Base-by-base conservation (phyloP, 108 stramenopile genomes). In the Phaeodactylum tricornutum region DNA sequence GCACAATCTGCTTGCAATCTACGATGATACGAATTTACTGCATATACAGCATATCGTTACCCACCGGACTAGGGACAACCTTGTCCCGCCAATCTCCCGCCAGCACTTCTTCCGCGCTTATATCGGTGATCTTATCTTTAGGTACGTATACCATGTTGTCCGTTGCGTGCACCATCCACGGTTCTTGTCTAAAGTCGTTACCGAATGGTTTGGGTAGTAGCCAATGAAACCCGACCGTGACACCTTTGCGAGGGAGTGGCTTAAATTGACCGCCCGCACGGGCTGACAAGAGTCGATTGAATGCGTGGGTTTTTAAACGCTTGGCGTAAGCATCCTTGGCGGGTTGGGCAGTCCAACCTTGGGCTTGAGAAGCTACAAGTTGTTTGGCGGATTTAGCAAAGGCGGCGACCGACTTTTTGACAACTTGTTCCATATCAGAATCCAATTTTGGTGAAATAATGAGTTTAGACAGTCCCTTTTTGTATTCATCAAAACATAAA, bases 181-280 rank as follows among this genome's bases (percentile, higher is more conserved):
- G 84, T 52, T 84, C 88, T 69, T 81, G 84, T 50, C 84, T 62
- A 57, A 64, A 85, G 55, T 86, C 84, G 57, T 87, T 76, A 33
- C 91, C 88, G 64, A 95, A 92, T 29, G 89, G 94, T 53, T 93
- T 82, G 31, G 91, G 94, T 30, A 95, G 49, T 45, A 95, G 65
- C 88, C 88, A 93, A 53, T 95, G 94, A 52, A 93, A 60, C 11
- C 87, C 88, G 34, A 95, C 59, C 15, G 87, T 84, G 9, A 95
- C 69, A 23, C 86, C 91, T 68, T 91, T 93, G 20, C 89, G 79
- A 20, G 91, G 91, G 3, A 75, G 30, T 16, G 86, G 86, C 36
- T 49, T 47, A 66, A 77, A 92, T 34, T 81, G 73, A 7, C 91
- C 91, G 25, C 69, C 64, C 8, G 84, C 91, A 17, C 61, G 72